phyloP scores from a whole-genome alignment of 1,139 yeast genomes.

The Pichia sp. region DNA sequence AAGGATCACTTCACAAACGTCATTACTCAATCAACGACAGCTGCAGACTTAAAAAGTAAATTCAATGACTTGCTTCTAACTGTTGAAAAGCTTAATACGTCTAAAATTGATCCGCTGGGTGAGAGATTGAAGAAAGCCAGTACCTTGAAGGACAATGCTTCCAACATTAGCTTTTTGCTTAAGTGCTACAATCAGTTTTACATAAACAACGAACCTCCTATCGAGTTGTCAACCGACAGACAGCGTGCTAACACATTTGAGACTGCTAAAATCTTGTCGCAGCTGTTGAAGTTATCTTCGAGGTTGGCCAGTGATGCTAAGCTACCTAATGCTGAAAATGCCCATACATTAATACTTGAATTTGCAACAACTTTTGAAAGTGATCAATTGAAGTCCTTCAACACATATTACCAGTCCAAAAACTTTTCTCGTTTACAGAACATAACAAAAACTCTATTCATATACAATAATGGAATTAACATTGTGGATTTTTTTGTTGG shows the following conservation, averaged over 20 bases:
- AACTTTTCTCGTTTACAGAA: conserved; percentile 72
- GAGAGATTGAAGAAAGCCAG: conserved; percentile 69
- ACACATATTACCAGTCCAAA: conserved; percentile 49
- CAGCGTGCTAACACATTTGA: conserved; percentile 46
- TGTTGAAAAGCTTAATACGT: conserved; percentile 51
- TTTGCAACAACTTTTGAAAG: conserved; percentile 77
- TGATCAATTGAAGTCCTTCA: conserved; percentile 54
- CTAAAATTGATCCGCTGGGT: conserved; percentile 70
- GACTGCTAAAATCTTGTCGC: conserved; percentile 62
- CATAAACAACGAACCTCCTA: conserved; percentile 51
- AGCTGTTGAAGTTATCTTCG: conserved; percentile 60
- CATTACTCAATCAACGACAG: conserved; percentile 47
- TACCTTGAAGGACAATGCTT: conserved; percentile 70
- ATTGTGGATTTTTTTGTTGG: conserved; percentile 81
- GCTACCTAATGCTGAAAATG: conserved; percentile 45
- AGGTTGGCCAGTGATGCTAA: conserved; percentile 50
- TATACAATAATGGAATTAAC: conserved; percentile 80
- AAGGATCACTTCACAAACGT: conserved; percentile 66
- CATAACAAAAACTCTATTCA: conserved; percentile 71
- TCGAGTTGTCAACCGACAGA: conserved; percentile 47
- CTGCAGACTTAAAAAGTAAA: conserved; percentile 32
- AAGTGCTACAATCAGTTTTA: conserved; percentile 75
- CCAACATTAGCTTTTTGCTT: conserved; percentile 68
- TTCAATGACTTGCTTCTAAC: conserved; percentile 59
- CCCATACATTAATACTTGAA: conserved; percentile 56